phyloP scores from a whole-genome alignment of 345 rosid species.

The Lepidium sativum region DNA sequence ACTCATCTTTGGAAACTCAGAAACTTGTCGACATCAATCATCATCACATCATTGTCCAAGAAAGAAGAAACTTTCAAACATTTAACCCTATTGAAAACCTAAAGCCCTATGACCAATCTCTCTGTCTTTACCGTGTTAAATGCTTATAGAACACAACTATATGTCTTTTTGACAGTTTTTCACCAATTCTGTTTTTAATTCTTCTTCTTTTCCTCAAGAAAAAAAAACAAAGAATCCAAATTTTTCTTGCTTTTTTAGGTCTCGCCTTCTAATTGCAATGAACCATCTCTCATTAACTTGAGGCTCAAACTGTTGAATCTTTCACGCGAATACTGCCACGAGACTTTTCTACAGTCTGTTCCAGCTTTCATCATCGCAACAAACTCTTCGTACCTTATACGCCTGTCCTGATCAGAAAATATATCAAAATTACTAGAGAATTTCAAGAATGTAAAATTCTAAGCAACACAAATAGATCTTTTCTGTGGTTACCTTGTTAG shows the following conservation, averaged over 20 bases:
- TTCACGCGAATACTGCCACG: slow-evolving; percentile 77
- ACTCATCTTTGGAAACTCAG: slow-evolving; percentile 17
- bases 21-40: slow-evolving; percentile 7
- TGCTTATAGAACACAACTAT: neutral
- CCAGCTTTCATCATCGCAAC: slow-evolving; percentile 89
- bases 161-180: neutral
- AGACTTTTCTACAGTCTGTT: slow-evolving; percentile 90
- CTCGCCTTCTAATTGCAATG: slow-evolving; percentile 37
- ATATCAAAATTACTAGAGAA: neutral
- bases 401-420: slow-evolving; percentile 54
- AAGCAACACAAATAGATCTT: neutral
- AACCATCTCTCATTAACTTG: slow-evolving; percentile 72
- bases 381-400: slow-evolving; percentile 85
- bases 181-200: neutral
- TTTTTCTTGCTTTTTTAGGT: neutral
- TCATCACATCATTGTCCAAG: neutral
- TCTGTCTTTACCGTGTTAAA: slow-evolving; percentile 14
- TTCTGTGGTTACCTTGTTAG: slow-evolving; percentile 63
- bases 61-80: slow-evolving; percentile 3
- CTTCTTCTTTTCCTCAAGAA: neutral
- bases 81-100: neutral
- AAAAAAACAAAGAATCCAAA: neutral
- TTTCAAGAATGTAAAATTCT: neutral
- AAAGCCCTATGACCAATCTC: neutral
- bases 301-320: slow-evolving; percentile 81